phyloP scores from a whole-genome alignment of 495 filamentous ascomycete species.

The Halenospora varia region DNA sequence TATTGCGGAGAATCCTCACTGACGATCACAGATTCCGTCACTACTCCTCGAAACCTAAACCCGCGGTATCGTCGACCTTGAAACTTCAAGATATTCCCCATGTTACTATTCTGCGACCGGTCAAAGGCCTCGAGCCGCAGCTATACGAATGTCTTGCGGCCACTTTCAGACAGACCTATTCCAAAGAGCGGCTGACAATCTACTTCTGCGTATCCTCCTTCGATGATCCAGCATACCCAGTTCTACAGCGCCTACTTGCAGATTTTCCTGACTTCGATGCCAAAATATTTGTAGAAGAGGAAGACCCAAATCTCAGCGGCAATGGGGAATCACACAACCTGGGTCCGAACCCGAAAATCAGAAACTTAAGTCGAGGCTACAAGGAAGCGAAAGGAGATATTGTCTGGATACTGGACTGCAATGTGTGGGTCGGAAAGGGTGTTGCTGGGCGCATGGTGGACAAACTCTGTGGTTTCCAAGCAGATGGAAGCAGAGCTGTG shows the following conservation, averaged over 20 bases:
- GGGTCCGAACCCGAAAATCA: constrained; percentile 96
- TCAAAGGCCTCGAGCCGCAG: constrained; percentile 86
- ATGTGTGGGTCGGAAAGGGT: constrained; percentile 83
- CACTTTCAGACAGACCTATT: constrained; percentile 82
- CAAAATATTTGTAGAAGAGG: constrained; percentile 75
- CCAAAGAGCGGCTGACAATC: constrained; percentile 69
- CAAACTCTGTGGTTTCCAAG: constrained; percentile 65
- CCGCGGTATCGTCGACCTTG: constrained; percentile 40
- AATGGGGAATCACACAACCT: constrained; percentile 51
- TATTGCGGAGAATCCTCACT: constrained; percentile 1
- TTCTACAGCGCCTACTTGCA: constrained; percentile 62
- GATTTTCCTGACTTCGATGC: constrained; percentile 75
- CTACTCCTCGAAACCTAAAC: constrained; percentile 40
- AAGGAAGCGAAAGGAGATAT: constrained; percentile 90
- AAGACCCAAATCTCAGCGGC: constrained; percentile 70
- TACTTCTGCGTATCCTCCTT: constrained; percentile 76
- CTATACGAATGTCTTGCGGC: constrained; percentile 93
- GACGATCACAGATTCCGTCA: constrained; percentile 40
- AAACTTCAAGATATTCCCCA: constrained; percentile 57
- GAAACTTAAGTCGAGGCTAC: constrained; percentile 93
- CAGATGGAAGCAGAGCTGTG: constrained; percentile 30
- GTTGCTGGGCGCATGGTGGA: constrained; percentile 85
- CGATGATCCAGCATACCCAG: constrained; percentile 74
- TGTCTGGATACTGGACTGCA: constrained; percentile 94
- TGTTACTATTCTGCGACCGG: constrained; percentile 86